Percentiles rank a stretch among this genome's conserved stretches.
These are phyloP conservation scores for Erigeron canadensis DNA, from an alignment of 129 eudicot genomes.

Conservation along the genomic window DNA sequence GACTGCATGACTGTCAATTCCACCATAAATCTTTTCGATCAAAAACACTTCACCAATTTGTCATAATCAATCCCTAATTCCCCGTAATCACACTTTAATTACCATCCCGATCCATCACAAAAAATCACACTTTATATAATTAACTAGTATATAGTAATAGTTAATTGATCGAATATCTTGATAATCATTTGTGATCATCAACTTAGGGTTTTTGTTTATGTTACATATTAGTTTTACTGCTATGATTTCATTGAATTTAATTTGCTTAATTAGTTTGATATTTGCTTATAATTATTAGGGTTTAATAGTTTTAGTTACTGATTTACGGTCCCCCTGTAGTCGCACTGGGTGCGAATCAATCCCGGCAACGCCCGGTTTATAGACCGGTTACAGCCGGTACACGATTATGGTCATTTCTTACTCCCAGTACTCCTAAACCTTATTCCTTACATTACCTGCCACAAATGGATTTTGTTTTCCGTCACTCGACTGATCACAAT, in stretches of 20 bases:
- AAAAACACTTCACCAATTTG: too few relatives aligned
- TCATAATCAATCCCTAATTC: too few relatives aligned
- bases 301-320: too few relatives aligned
- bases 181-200: neutral
- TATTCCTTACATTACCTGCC: constrained; percentile 76
- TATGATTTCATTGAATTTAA: constrained; percentile 4
- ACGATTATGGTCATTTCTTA: constrained; percentile 70
- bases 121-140: too few relatives aligned
- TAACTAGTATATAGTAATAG: too few relatives aligned
- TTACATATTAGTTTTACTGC: neutral
- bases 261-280: neutral
- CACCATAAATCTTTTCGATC: too few relatives aligned
- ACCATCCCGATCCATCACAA: too few relatives aligned
- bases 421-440: constrained; percentile 61
- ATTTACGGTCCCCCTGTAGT: constrained; percentile 21
- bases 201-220: constrained; percentile 16
- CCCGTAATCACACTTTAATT: too few relatives aligned
- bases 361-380: constrained; percentile 79
- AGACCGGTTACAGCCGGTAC: constrained; percentile 72
- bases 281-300: constrained; percentile 14
- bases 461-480: constrained; percentile 84
- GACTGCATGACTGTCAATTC: too few relatives aligned
- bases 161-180: too few relatives aligned
- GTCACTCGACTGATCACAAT: constrained; percentile 45
- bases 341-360: constrained; percentile 99